Conservation (phyloP, 164 flowering plant species). For the Stephania yunnanensis region DNA sequence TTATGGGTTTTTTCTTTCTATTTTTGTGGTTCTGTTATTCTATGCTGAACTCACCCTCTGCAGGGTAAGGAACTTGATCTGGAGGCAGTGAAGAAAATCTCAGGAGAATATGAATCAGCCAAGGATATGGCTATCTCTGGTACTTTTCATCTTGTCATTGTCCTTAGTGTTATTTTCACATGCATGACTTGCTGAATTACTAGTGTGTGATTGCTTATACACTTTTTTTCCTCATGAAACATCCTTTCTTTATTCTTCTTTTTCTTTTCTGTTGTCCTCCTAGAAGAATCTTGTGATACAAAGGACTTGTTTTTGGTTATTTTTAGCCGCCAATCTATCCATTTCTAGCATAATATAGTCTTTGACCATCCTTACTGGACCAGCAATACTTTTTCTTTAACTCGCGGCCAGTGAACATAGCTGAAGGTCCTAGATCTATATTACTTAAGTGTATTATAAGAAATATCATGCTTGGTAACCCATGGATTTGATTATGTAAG, state of each 20-base stretch:
- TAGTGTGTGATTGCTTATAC: background rate
- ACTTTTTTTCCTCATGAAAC: background rate
- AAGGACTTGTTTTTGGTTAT: too few species aligned
- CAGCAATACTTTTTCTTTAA: background rate
- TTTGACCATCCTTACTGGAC: too few species aligned
- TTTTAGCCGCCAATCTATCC: too few species aligned
- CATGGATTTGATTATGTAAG: too few species aligned
- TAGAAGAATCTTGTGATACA: background rate
- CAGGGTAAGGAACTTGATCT: slow-evolving; percentile 69
- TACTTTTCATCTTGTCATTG: slow-evolving; percentile 19
- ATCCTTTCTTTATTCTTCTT: background rate
- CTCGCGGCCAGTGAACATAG: background rate
- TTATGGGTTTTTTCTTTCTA: background rate
- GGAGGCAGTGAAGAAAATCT: slow-evolving; percentile 42
- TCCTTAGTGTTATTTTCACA: background rate
- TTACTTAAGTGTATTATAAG: too few species aligned
- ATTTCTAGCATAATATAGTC: too few species aligned
- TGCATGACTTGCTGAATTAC: background rate
- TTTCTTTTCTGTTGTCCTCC: background rate
- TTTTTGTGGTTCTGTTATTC: background rate
- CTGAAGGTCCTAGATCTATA: background rate
- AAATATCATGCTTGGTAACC: too few species aligned
- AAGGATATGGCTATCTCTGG: slow-evolving; percentile 46
- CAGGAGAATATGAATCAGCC: slow-evolving; percentile 32
- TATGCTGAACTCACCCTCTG: background rate